Base-by-base conservation (phyloP, 2,329 filamentous ascomycete species). In the Metarhizium humberi region DNA sequence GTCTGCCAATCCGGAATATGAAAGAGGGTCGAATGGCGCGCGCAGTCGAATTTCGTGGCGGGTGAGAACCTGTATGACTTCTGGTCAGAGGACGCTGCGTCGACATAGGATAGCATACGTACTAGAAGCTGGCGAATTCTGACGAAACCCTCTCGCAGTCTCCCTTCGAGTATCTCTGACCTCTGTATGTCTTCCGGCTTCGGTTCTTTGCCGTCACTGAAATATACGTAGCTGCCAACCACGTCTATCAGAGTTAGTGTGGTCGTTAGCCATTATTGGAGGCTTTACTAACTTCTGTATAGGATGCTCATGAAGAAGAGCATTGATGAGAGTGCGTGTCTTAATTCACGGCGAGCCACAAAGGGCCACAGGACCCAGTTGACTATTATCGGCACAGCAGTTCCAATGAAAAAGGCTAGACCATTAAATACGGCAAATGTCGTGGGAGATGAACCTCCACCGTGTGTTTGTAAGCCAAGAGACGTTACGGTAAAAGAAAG, bases 351-450 rank as follows among this genome's bases (percentile, higher is more conserved):
- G 13, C 81, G 72, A 11, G 81, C 80, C 5, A 84, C 73, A 58
- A 84, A 84, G 2, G 81, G 81, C 81, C 81, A 84, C 3, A 84
- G 67, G 13, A 80, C 61, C 80, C 79, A 84, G 59, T 82, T 84
- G 14, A 82, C 74, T 1, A 80, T 58, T 11, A 83, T 71, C 0
- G 80, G 78, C 1, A 76, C 72, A 1, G 78, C 70, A 3, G 80
- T 76, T 2, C 80, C 81, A 25, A 81, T 64, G 2, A 82, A 68
- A 57, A 84, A 77, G 0, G 76, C 73, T 3, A 76, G 59, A 0
- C 79, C 80, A 45, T 74, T 70, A 40, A 75, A 73, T 57, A 75
- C 75, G 7, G 75, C 75, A 6, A 78, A 70, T 3, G 69, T 62
- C 3, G 68, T 64, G 4, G 72, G 64, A 1, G 75, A 73, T 8